phyloP scores from a whole-genome alignment of 805 yeast species.

The Starmerella sirachaensis region DNA sequence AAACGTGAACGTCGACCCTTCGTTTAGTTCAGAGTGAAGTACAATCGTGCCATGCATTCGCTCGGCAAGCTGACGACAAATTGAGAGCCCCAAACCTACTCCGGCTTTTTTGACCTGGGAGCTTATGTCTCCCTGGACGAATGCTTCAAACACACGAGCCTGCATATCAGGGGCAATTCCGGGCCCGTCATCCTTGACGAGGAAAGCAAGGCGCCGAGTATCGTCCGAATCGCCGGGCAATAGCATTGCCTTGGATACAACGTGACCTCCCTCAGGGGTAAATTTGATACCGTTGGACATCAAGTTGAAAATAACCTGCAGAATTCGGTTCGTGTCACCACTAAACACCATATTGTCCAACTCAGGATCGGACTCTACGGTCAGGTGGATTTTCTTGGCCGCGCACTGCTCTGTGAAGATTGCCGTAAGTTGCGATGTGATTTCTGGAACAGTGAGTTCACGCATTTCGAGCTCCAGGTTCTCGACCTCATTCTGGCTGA shows the following conservation, averaged over 20 bases:
- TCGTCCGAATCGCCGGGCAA: neutral
- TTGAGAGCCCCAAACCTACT: constrained; percentile 82
- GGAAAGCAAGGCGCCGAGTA: constrained; percentile 38
- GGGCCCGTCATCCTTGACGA: constrained; percentile 84
- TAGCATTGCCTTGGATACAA: constrained; percentile 36
- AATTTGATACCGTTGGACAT: constrained; percentile 86
- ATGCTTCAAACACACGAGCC: constrained; percentile 83
- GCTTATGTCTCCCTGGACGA: constrained; percentile 94
- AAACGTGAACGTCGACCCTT: constrained; percentile 75
- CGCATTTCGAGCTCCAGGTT: constrained; percentile 72
- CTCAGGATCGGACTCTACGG: constrained; percentile 38
- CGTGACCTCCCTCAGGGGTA: constrained; percentile 80
- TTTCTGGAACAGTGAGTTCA: constrained; percentile 66
- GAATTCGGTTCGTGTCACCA: constrained; percentile 84
- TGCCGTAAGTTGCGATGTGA: constrained; percentile 72
- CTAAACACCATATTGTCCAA: constrained; percentile 41
- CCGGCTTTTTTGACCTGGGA: constrained; percentile 87
- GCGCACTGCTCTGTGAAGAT: constrained; percentile 57
- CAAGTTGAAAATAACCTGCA: constrained; percentile 84
- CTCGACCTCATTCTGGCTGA: constrained; percentile 82
- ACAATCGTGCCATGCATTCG: constrained; percentile 84
- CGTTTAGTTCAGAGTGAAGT: constrained; percentile 60
- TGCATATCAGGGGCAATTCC: constrained; percentile 80
- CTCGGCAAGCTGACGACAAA: constrained; percentile 79
- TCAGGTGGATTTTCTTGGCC: constrained; percentile 51